A percentile compares a stretch with the other conserved stretches of the same genome.
Conservation (phyloP, 345 rosid genomes). For the Theobroma cacao region DNA sequence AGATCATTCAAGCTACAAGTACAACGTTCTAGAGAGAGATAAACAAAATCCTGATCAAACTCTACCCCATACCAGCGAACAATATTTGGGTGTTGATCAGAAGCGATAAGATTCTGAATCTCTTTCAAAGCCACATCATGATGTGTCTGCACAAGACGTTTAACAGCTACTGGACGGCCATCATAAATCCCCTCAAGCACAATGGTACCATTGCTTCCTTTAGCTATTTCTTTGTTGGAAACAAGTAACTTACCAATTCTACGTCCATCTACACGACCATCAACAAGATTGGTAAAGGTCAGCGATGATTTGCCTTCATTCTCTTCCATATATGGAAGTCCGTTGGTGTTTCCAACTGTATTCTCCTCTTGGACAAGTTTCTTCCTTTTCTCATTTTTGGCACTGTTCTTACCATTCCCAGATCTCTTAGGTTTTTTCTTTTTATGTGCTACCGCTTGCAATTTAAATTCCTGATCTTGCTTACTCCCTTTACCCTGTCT, state of each 20-base stretch:
- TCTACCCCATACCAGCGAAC: conserved; percentile 77
- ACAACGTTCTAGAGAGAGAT: conserved; percentile 66
- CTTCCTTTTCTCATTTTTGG: conserved; percentile 25
- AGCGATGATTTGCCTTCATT: conserved; percentile 31
- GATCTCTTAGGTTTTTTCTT: conserved; percentile 40
- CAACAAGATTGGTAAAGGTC: conserved; percentile 44
- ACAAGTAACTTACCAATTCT: conserved; percentile 77
- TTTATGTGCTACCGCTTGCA: conserved; percentile 25
- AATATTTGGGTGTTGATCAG: conserved; percentile 82
- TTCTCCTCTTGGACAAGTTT: conserved; percentile 21
- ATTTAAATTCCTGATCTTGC: conserved; percentile 31
- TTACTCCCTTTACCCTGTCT: conserved; percentile 37
- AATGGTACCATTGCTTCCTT: conserved; percentile 92
- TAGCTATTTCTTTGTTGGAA: conserved; percentile 77
- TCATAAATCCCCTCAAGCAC: conserved; percentile 90
- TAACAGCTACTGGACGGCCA: conserved; percentile 91
- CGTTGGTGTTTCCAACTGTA: conserved; percentile 13
- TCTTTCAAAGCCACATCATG: conserved; percentile 93
- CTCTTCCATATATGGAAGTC: conserved; percentile 23
- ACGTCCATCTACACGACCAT: conserved; percentile 50
- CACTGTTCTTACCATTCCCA: conserved; percentile 40
- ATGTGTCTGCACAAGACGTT: conserved; percentile 88
- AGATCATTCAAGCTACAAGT: conserved; percentile 67
- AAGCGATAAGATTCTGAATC: conserved; percentile 91
- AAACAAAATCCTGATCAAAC: conserved; percentile 62